These are phyloP conservation scores for Plasmodium gonderi DNA, from an alignment of 169 alveolate species.

Conservation along the genomic window DNA sequence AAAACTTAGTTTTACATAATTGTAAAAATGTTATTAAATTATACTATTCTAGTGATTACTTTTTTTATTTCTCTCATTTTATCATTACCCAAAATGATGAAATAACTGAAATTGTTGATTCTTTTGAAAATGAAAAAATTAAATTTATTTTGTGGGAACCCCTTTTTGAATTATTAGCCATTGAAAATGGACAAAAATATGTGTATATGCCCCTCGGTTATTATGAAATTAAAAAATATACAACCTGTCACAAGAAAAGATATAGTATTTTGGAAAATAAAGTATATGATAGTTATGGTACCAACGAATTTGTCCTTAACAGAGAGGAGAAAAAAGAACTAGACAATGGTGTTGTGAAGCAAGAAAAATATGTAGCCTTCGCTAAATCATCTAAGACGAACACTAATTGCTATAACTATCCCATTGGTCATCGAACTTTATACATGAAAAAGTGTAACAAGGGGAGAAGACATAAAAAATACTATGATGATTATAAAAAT, in stretches of 20 bases:
- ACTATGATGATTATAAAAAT: background rate
- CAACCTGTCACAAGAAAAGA: background rate
- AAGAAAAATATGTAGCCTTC: background rate
- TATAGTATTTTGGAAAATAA: background rate
- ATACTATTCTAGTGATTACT: slow-evolving; percentile 7
- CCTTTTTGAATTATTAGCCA: slow-evolving; percentile 15
- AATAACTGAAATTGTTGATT: slow-evolving; percentile 29
- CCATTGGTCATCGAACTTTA: background rate
- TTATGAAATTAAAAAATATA: slow-evolving; percentile 14
- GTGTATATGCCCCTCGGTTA: slow-evolving; percentile 25
- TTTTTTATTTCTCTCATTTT: slow-evolving; percentile 21
- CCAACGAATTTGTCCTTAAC: background rate
- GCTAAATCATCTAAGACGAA: background rate
- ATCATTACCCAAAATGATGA: background rate
- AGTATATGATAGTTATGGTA: background rate
- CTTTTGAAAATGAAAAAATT: slow-evolving; percentile 27
- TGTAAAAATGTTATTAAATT: slow-evolving; percentile 6
- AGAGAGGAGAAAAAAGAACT: background rate
- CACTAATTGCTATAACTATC: background rate
- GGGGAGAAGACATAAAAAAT: background rate
- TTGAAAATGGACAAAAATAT: background rate
- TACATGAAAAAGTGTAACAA: background rate
- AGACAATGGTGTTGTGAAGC: background rate
- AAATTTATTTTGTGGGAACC: slow-evolving; percentile 31
- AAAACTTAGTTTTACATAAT: slow-evolving; percentile 4